phyloP scores from a whole-genome alignment of 1,139 yeast species.

The Nakaseomyces sp. region DNA sequence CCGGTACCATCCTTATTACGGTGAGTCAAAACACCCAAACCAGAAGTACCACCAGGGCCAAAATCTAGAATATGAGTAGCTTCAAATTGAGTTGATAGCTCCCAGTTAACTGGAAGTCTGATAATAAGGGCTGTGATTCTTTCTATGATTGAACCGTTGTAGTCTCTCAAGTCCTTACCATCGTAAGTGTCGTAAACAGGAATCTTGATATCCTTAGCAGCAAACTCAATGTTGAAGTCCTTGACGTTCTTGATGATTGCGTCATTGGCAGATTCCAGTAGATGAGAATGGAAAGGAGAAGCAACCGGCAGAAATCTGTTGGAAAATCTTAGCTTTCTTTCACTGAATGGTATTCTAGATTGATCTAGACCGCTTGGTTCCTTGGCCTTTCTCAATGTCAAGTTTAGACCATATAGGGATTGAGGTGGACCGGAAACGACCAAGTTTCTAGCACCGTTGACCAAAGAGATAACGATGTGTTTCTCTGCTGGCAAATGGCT shows the following conservation, averaged over 20 bases:
- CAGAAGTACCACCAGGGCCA: slow-evolving; percentile 98
- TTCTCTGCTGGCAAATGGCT: slow-evolving; percentile 86
- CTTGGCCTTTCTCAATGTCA: slow-evolving; percentile 85
- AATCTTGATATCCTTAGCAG: slow-evolving; percentile 49
- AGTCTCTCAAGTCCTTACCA: slow-evolving; percentile 67
- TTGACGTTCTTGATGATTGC: slow-evolving; percentile 58
- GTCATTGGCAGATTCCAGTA: slow-evolving; percentile 64
- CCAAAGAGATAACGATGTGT: slow-evolving; percentile 81
- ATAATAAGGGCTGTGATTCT: slow-evolving; percentile 78
- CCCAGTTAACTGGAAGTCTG: slow-evolving; percentile 91
- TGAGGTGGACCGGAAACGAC: slow-evolving; percentile 98
- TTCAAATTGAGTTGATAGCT: slow-evolving; percentile 66
- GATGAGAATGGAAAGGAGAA: slow-evolving; percentile 93
- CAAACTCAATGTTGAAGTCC: slow-evolving; percentile 48
- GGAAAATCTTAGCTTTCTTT: slow-evolving; percentile 87
- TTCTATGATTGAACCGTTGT: slow-evolving; percentile 44
- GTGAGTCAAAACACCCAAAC: slow-evolving; percentile 91
- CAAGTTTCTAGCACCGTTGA: slow-evolving; percentile 92
- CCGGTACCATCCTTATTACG: slow-evolving; percentile 99
- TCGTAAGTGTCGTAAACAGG: slow-evolving; percentile 89
- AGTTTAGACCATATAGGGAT: slow-evolving; percentile 92
- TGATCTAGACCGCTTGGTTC: slow-evolving; percentile 94
- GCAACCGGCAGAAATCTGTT: slow-evolving; percentile 92
- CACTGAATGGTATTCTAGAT: slow-evolving; percentile 84
- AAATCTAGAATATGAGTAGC: slow-evolving; percentile 89